Percentiles rank a stretch among this genome's conserved stretches.
Evolutionary conservation across 768 basidiomycete species (phyloP).

Genomic region (Phaeolepiota aurea): DNA sequence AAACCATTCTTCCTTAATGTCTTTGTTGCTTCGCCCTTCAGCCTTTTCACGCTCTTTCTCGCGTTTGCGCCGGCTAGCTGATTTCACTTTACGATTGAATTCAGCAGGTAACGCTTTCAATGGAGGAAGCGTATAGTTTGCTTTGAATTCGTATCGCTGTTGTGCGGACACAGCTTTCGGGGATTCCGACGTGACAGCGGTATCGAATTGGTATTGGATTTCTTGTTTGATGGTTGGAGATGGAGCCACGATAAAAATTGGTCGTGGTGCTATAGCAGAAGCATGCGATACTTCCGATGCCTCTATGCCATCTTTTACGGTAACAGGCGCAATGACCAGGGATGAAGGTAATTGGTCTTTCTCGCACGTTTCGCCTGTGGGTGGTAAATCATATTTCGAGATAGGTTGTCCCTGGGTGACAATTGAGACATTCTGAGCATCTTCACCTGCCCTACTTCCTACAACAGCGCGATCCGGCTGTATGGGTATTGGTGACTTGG

Average conservation of each 20-base stretch:
- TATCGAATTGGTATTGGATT: conserved; percentile 9
- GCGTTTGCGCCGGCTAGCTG: conserved; percentile 23
- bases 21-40: conserved; percentile 33
- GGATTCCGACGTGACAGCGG: conserved; percentile 9
- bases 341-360: neutral
- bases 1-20: conserved; percentile 45
- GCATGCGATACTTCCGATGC: neutral
- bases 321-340: neutral
- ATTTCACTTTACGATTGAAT: conserved; percentile 31
- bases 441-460: too few relatives aligned
- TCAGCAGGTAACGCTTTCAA: conserved; percentile 47
- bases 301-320: too few relatives aligned
- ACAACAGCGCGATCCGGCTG: too few relatives aligned
- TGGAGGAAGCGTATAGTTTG: conserved; percentile 46
- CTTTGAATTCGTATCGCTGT: conserved; percentile 31
- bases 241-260: conserved; percentile 23
- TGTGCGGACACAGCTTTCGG: conserved; percentile 10
- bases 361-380: too few relatives aligned
- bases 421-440: too few relatives aligned
- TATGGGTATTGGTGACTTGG: too few relatives aligned
- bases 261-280: neutral
- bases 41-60: conserved; percentile 41
- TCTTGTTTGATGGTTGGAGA: conserved; percentile 7
- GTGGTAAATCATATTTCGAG: too few relatives aligned
- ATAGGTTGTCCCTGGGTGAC: too few relatives aligned